Evolutionary conservation across 2,329 filamentous ascomycete genomes (phyloP), one percentile per base, ranked within the genome.

Genomic region (Trichoderma sp.): DNA sequence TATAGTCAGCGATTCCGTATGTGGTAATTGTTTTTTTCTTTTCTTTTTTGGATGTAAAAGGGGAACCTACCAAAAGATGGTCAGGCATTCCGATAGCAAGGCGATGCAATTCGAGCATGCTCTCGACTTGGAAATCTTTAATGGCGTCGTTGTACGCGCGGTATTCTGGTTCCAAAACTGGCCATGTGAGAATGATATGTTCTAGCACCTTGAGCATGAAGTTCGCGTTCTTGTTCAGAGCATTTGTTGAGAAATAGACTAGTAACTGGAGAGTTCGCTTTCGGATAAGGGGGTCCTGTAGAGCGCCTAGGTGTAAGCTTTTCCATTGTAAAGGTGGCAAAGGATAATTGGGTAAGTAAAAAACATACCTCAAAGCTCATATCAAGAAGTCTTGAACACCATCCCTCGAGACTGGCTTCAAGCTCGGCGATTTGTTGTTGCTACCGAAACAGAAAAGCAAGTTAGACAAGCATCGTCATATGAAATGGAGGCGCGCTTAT

Each of bases 141-240:
- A 97, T 91, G 1, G 94, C 90, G 72, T 98, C 96, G 16, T 92
- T 94, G 78, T 94, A 97, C 3, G 88, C 83, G 51, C 87, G 85
- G 74, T 91, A 87, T 55, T 91, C 87, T 2, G 91, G 89, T 67
- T 92, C 87, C 54, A 92, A 88, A 4, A 87, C 83, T n/a, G 93
- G 89, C 80, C 91, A 91, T 39, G 92, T 94, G 75, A 95, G 89
- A 46, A 99, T 85, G 71, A 97, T 94, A 78, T 97, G 92, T 77
- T 97, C 93, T 4, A 98, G 85, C 26, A 97, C 92, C 76, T 92
- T 94, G 24, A 97, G 85, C 79, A 97, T 96, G 78, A 97, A 95
- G 43, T 85, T 86, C 6, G 91, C 87, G 67, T 93, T 91, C 73
- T 90, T 90, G 76, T 93, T 89, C 7, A 97, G 83, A 3, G 91